phyloP scores from a whole-genome alignment of 176 grass and related monocot species.

The Alloteropsis semialata region DNA sequence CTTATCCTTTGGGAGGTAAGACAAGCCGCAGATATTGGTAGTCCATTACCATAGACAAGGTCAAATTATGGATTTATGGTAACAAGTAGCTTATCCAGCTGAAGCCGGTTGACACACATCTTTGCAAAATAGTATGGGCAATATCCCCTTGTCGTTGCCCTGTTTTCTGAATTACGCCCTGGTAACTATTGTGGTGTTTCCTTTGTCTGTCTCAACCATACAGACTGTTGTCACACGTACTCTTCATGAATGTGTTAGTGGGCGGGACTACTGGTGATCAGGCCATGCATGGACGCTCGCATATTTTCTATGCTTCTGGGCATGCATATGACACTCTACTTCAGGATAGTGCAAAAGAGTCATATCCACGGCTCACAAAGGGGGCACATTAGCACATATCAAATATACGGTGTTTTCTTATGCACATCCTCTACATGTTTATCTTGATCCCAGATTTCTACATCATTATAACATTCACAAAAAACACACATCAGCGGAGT shows the following conservation, averaged over 20 bases:
- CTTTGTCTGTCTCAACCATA: not conserved
- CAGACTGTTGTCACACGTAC: not conserved
- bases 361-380: not conserved
- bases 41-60: not conserved
- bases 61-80: not conserved
- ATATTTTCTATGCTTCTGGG: not conserved
- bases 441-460: not conserved
- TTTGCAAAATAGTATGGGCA: not conserved
- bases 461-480: not conserved
- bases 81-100: not conserved
- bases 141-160: not conserved
- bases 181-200: not conserved
- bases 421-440: no score
- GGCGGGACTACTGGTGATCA: not conserved
- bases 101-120: not conserved
- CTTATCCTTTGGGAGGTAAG: not conserved
- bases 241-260: not conserved
- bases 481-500: constrained; percentile 1
- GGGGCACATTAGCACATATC: not conserved
- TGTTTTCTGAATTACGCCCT: not conserved
- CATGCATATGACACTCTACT: not conserved
- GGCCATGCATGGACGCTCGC: not conserved
- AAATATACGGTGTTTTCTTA: not conserved
- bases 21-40: not conserved
- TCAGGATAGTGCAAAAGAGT: not conserved